Conservation (phyloP, 495 filamentous ascomycete genomes). For the Annulohypoxylon stygium region DNA sequence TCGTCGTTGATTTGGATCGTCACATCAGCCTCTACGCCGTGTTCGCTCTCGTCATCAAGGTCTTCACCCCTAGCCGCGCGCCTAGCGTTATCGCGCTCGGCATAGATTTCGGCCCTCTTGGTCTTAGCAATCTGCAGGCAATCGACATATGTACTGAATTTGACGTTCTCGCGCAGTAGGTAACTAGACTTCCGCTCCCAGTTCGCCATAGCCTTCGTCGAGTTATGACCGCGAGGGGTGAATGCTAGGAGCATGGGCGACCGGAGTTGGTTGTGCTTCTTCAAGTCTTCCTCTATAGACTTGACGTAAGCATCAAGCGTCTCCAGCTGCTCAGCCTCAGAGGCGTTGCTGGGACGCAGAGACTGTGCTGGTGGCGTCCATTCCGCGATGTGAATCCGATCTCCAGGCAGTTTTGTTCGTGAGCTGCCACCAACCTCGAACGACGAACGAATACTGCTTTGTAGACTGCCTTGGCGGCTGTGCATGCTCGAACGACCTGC, state of each 20-base stretch:
- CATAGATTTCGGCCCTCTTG: slow-evolving; percentile 61
- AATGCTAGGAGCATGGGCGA: slow-evolving; percentile 90
- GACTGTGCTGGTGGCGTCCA: slow-evolving; percentile 95
- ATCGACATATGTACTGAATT: slow-evolving; percentile 95
- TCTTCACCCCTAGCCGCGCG: slow-evolving; percentile 56
- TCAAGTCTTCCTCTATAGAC: slow-evolving; percentile 86
- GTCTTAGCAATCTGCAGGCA: slow-evolving; percentile 66
- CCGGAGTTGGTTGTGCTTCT: slow-evolving; percentile 87
- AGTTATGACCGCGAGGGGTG: slow-evolving; percentile 86
- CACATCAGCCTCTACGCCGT: slow-evolving; percentile 24
- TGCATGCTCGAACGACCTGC: slow-evolving; percentile 59
- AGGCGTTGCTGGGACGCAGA: slow-evolving; percentile 81
- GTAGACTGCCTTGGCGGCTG: slow-evolving; percentile 53
- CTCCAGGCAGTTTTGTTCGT: slow-evolving; percentile 78
- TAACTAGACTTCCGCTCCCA: slow-evolving; percentile 97
- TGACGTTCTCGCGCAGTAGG: slow-evolving; percentile 93
- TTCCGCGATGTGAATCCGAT: slow-evolving; percentile 85
- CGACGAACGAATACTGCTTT: slow-evolving; percentile 57
- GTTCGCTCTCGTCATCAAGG: slow-evolving; percentile 43
- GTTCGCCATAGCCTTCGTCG: slow-evolving; percentile 86
- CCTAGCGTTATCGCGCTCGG: slow-evolving; percentile 60
- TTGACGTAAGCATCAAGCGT: slow-evolving; percentile 82
- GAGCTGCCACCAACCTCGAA: slow-evolving; percentile 70
- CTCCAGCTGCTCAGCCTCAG: slow-evolving; percentile 84
- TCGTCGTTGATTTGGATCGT: slow-evolving; percentile 18